Conservation (phyloP, 148 eudicot genomes). For the Spergularia bocconei region DNA sequence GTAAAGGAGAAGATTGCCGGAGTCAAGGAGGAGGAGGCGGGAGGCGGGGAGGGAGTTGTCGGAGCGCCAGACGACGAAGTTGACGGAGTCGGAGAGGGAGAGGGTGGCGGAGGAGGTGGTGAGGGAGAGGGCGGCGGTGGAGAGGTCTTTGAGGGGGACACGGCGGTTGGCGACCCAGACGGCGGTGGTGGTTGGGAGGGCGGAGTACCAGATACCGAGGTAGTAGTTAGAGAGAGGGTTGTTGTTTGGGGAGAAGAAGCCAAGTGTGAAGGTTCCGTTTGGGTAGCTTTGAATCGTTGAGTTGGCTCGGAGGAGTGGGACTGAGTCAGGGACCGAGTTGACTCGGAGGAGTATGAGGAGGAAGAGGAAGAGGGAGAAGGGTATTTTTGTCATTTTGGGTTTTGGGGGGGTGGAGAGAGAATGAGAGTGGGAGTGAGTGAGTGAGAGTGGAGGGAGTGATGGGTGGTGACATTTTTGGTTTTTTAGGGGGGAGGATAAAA, state of each 20-base stretch:
- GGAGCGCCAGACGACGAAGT: slow-evolving; percentile 41
- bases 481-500: background rate
- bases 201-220: slow-evolving; percentile 61
- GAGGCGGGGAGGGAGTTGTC: slow-evolving; percentile 20
- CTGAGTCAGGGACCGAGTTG: background rate
- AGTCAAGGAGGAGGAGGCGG: slow-evolving; percentile 44
- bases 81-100: slow-evolving; percentile 26
- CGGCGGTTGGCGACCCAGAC: slow-evolving; percentile 80
- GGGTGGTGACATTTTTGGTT: background rate
- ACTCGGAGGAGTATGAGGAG: background rate
- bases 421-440: too few species aligned
- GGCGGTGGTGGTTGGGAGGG: slow-evolving; percentile 55
- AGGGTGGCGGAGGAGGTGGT: slow-evolving; percentile 27
- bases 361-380: slow-evolving; percentile 3
- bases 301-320: slow-evolving; percentile 28
- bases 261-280: slow-evolving; percentile 48
- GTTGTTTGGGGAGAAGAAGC: slow-evolving; percentile 49
- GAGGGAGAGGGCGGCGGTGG: slow-evolving; percentile 35
- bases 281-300: slow-evolving; percentile 37
- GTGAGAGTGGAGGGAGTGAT: too few species aligned
- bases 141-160: slow-evolving; percentile 32
- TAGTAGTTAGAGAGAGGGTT: slow-evolving; percentile 33
- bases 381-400: background rate
- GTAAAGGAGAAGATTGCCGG: slow-evolving; percentile 50
- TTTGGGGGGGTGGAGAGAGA: background rate